Evolutionary conservation across 2,329 filamentous ascomycete genomes (phyloP).

Genomic region (Monilinia polystroma): DNA sequence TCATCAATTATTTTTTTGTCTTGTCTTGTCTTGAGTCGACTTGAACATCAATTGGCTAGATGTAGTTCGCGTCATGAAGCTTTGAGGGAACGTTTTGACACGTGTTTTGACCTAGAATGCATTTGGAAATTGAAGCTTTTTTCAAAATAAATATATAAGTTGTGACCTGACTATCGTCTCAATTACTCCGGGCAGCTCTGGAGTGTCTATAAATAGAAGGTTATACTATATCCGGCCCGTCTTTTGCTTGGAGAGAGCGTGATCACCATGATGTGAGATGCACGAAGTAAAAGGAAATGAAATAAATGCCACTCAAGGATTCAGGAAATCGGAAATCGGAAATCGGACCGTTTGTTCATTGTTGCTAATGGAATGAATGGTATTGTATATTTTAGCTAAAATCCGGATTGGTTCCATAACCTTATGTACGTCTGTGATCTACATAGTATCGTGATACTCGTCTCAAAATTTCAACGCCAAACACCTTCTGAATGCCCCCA

Average conservation of each 20-base stretch:
- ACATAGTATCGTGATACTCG: neutral
- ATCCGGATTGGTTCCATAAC: neutral
- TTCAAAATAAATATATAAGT: neutral
- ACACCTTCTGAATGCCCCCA: slow-evolving; percentile 17
- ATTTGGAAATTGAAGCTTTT: too few species aligned
- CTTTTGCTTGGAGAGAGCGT: too few species aligned
- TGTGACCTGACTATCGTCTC: neutral
- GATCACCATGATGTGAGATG: too few species aligned
- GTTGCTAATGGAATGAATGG: neutral
- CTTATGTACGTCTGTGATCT: slow-evolving; percentile 5
- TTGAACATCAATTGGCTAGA: neutral
- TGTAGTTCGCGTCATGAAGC: neutral
- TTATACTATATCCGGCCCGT: neutral
- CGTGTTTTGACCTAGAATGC: too few species aligned
- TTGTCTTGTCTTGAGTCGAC: neutral
- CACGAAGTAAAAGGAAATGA: neutral
- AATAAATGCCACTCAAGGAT: neutral
- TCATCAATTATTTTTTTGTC: neutral
- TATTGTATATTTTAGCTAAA: neutral
- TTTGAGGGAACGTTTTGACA: neutral
- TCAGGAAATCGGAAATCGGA: neutral
- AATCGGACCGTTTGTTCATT: neutral
- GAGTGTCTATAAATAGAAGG: too few species aligned
- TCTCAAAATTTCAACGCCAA: slow-evolving; percentile 1
- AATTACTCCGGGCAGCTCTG: too few species aligned